A percentile compares a stretch with the other conserved stretches of the same genome.
These are phyloP conservation scores for Claviceps citrina DNA, from an alignment of 2,329 filamentous ascomycete genomes.

Conservation along the genomic window DNA sequence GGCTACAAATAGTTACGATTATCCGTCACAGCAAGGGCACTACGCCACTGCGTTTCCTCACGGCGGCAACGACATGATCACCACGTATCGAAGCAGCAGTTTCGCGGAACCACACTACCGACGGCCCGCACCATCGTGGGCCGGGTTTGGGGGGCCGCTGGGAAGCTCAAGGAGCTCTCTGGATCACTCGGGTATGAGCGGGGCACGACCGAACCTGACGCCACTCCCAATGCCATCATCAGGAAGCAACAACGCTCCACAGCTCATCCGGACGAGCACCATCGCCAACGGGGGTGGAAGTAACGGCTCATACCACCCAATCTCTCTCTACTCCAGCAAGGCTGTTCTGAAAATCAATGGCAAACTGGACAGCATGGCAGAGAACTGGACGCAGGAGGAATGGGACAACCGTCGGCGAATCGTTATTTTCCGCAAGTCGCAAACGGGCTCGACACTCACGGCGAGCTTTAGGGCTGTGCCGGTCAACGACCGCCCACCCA, in stretches of 20 bases:
- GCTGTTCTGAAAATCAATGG: slow-evolving; percentile 73
- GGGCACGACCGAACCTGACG: slow-evolving; percentile 29
- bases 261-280: slow-evolving; percentile 42
- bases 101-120: slow-evolving; percentile 35
- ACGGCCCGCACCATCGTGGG: slow-evolving; percentile 24
- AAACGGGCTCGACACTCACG: slow-evolving; percentile 67
- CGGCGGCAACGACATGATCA: slow-evolving; percentile 37
- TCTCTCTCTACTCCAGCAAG: slow-evolving; percentile 70
- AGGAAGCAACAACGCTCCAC: slow-evolving; percentile 23
- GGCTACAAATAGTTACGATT: slow-evolving; percentile 30
- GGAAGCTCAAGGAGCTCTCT: slow-evolving; percentile 26
- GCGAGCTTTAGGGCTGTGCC: slow-evolving; percentile 67
- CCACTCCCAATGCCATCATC: slow-evolving; percentile 33
- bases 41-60: slow-evolving; percentile 26
- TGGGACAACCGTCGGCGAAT: slow-evolving; percentile 64
- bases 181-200: slow-evolving; percentile 26
- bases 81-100: slow-evolving; percentile 36
- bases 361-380: slow-evolving; percentile 70
- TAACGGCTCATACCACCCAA: slow-evolving; percentile 51
- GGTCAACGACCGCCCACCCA: slow-evolving; percentile 61
- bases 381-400: slow-evolving; percentile 72
- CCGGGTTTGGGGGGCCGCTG: slow-evolving; percentile 26
- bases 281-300: slow-evolving; percentile 24
- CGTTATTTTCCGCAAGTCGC: slow-evolving; percentile 73
- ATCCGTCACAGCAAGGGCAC: slow-evolving; percentile 27